Percentiles rank a stretch among this genome's conserved stretches.
phyloP scores from a whole-genome alignment of 225 moss, liverwort and hornwort species.

The Polytrichum formosum region DNA sequence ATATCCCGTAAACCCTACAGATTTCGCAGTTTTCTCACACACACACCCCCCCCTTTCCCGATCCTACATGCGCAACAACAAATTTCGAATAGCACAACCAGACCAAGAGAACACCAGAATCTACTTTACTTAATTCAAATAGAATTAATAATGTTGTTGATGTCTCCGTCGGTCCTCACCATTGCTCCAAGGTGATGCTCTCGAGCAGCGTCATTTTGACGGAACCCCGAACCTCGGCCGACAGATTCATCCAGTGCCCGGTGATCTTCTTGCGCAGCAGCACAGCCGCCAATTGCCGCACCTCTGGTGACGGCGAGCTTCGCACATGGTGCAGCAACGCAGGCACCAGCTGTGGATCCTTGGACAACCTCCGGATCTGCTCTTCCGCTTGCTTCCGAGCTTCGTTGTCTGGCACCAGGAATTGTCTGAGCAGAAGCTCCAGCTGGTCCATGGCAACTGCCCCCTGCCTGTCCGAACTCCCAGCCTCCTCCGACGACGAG shows the following conservation, averaged over 20 bases:
- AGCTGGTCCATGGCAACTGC: slow-evolving; percentile 64
- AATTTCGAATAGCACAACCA: no score
- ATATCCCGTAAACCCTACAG: no score
- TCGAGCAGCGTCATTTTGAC: slow-evolving; percentile 84
- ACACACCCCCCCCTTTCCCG: no score
- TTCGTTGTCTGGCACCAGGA: slow-evolving; percentile 87
- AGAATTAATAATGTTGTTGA: no score
- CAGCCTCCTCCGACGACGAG: background rate
- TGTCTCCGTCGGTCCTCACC: slow-evolving; percentile 28
- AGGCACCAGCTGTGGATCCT: slow-evolving; percentile 79
- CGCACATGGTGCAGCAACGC: slow-evolving; percentile 82
- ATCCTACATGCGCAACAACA: no score
- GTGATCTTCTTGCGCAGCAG: slow-evolving; percentile 93
- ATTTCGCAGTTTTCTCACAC: no score
- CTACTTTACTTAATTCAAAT: no score
- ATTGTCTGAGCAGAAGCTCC: slow-evolving; percentile 76
- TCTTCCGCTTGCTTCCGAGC: slow-evolving; percentile 92
- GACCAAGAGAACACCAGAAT: no score
- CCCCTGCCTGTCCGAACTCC: background rate
- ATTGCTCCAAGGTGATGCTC: slow-evolving; percentile 84
- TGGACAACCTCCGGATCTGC: slow-evolving; percentile 86
- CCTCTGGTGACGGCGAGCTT: slow-evolving; percentile 69
- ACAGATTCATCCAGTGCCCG: slow-evolving; percentile 88
- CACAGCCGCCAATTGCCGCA: slow-evolving; percentile 97
- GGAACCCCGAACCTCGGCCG: slow-evolving; percentile 62